Percentiles rank a stretch among this genome's conserved stretches.
phyloP scores from a whole-genome alignment of 2,329 filamentous ascomycete species.

The Metarhizium anisopliae region DNA sequence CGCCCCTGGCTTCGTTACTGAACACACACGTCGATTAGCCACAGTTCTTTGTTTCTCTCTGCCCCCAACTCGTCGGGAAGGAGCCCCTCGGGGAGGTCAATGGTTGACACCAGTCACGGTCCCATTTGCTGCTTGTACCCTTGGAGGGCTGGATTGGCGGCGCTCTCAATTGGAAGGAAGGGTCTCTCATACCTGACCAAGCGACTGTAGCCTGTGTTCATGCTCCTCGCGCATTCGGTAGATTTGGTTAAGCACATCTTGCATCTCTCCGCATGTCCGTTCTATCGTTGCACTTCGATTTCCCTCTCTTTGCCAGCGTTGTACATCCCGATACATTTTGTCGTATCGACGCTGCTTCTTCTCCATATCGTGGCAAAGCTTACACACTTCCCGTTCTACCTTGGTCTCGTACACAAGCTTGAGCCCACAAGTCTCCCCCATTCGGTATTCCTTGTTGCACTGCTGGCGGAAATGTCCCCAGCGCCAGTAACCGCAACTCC shows the following conservation, averaged over 20 bases:
- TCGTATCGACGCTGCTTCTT: slow-evolving; percentile 69
- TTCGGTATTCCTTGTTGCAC: slow-evolving; percentile 90
- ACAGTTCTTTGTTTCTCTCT: slow-evolving; percentile 9
- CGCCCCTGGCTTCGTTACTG: slow-evolving; percentile 7
- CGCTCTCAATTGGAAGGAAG: slow-evolving; percentile 5
- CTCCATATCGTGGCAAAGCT: slow-evolving; percentile 80
- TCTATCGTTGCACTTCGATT: slow-evolving; percentile 66
- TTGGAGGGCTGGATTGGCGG: slow-evolving; percentile 3
- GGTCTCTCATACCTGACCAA: slow-evolving; percentile 21
- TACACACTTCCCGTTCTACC: slow-evolving; percentile 58
- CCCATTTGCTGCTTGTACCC: not conserved
- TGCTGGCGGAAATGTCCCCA: slow-evolving; percentile 91
- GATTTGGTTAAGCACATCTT: slow-evolving; percentile 54
- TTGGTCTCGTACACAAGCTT: slow-evolving; percentile 76
- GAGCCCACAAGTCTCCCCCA: slow-evolving; percentile 91
- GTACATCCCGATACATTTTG: slow-evolving; percentile 67
- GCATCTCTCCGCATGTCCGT: slow-evolving; percentile 61
- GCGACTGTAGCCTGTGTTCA: slow-evolving; percentile 21
- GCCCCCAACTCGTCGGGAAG: slow-evolving; percentile 8
- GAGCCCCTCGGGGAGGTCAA: not conserved
- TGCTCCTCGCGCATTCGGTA: slow-evolving; percentile 34
- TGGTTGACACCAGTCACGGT: not conserved
- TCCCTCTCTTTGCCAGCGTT: slow-evolving; percentile 69
- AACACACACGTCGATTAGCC: slow-evolving; percentile 10
- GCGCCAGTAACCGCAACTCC: slow-evolving; percentile 82